Base-by-base conservation (phyloP, 1,284 basidiomycete genomes). In the Fomitopsis betulina region DNA sequence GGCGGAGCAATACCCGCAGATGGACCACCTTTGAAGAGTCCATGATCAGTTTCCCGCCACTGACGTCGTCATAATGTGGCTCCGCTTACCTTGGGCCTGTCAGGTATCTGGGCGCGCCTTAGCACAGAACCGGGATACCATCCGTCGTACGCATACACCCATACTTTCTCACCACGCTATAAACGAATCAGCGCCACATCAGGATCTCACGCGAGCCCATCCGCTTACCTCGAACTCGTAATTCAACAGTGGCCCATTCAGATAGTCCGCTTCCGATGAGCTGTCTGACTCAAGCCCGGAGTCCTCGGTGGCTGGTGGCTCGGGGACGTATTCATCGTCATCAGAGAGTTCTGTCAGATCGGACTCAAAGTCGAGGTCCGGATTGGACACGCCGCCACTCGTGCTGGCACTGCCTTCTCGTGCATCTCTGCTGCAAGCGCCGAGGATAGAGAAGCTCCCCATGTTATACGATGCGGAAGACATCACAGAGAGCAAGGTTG, bases 121-220 rank as follows among this genome's bases (percentile, higher is more conserved):
- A 47, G 13, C 33, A 59, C 49, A 17, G 19, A 51, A 15, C 58
- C 58, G 19, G 12, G 32, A 38, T 55, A 59, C 58, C 58, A 59
- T 17, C 37, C 49, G 13, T 35, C 45, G 3, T 45, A 25, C 10
- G 30, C 23, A 10, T 53, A 42, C 12, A 59, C 45, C 58, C 53
- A 59, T 35, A 55, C 58, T 21, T 30, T 17, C 12, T 59, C 58
- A 12, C 54, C 49, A 8, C 23, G 37, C 58, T 59, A 39, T n/a
- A 32, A 27, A 43, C 30, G 7, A 9, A 45, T 51, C 47, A 55
- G 33, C 10, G 5, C 8, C 27, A 19, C 19, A 10, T 33, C 12
- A 40, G 15, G 10, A 1, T 19, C 5, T 23, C 23, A 4, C 3
- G 6, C 23, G 3, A 12, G 5, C 15, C 7, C 10, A 1, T 9